Percentiles rank a stretch among this genome's conserved stretches.
phyloP scores from a whole-genome alignment of 805 yeast genomes.

The Teunomyces gatunensis region DNA sequence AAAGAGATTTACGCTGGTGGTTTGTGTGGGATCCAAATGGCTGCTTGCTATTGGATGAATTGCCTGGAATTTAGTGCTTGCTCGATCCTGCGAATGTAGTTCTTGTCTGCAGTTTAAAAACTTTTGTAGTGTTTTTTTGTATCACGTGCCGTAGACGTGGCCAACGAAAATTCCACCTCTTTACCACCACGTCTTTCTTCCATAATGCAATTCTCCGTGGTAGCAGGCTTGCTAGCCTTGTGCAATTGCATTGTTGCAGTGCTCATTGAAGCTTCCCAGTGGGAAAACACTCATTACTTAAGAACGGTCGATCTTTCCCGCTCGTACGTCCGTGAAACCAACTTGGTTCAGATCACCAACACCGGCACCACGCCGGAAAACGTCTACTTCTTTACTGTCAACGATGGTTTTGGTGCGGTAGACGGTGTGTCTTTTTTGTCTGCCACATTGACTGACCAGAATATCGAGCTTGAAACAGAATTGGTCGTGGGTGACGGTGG shows the following conservation, averaged over 20 bases:
- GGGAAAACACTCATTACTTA: slow-evolving; percentile 58
- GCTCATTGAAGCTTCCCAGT: slow-evolving; percentile 14
- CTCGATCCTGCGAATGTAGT: too few relatives aligned
- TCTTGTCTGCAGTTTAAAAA: too few relatives aligned
- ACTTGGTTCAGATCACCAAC: slow-evolving; percentile 58
- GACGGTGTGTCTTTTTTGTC: slow-evolving; percentile 43
- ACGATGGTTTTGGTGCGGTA: slow-evolving; percentile 46
- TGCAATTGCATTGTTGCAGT: slow-evolving; percentile 4
- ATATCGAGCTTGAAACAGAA: slow-evolving; percentile 23
- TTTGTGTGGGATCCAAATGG: neutral
- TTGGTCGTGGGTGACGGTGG: slow-evolving; percentile 12
- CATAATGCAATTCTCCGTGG: slow-evolving; percentile 4
- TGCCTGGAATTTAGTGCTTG: neutral
- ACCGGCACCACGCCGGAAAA: slow-evolving; percentile 50
- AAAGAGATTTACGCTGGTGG: neutral
- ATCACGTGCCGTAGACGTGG: slow-evolving; percentile 1
- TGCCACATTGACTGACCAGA: slow-evolving; percentile 29
- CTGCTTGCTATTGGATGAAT: neutral
- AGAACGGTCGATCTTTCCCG: slow-evolving; percentile 64
- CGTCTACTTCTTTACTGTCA: slow-evolving; percentile 56
- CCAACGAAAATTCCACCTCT: neutral
- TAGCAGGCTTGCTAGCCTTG: slow-evolving; percentile 3
- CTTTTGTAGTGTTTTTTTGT: too few relatives aligned
- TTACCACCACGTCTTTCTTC: neutral
- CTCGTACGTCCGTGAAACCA: slow-evolving; percentile 63